Base-by-base conservation (phyloP, 108 stramenopile genomes). In the Phaeodactylum tricornutum region DNA sequence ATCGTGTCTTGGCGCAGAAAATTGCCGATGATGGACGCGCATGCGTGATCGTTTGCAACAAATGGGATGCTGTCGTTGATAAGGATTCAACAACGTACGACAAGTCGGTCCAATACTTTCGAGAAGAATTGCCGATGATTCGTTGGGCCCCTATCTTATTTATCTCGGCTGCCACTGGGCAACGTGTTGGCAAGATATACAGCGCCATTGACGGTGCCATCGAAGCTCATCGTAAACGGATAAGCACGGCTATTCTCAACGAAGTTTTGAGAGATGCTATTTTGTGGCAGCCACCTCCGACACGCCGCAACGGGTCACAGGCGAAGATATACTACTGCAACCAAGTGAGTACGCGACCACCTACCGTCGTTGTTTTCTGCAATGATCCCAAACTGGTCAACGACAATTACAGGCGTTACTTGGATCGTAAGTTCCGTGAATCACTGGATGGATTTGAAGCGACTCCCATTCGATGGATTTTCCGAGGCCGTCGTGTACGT, bases 1-100 rank as follows among this genome's bases (percentile, higher is more conserved):
- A 96, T 73, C 87, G 93, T 4, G 66, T 94, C 9, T 47, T 96
- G 50, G 93, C 95, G 12, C 82, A 94, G 53, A 89, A 88, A 44
- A 74, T 93, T 41, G 72, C 86, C 8, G 86, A 95, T 50, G 93
- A 98, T 59, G 98, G 98, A 14, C 71, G 94, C 23, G 95, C 94
- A 1, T 95, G 95, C 63, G 94, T 96, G 17, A 87, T 99, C 38
- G 71, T 95, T 36, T 83, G 86, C 53, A 99, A 99, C 75, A 99
- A 99, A 70, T 96, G 94, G 93, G 98, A 99, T 57, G 81, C 84
- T 7, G 89, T 96, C 12, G 87, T 93, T 22, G 92, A 96, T 55
- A 88, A 95, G 71, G 93, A 94, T 59, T 81, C 79, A 14, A 61
- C 47, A 15, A 87, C 87, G 8, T 87, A 84, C 47, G 75, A 82